phyloP scores from a whole-genome alignment of 1,284 basidiomycete species.

The Flammula alnicola region DNA sequence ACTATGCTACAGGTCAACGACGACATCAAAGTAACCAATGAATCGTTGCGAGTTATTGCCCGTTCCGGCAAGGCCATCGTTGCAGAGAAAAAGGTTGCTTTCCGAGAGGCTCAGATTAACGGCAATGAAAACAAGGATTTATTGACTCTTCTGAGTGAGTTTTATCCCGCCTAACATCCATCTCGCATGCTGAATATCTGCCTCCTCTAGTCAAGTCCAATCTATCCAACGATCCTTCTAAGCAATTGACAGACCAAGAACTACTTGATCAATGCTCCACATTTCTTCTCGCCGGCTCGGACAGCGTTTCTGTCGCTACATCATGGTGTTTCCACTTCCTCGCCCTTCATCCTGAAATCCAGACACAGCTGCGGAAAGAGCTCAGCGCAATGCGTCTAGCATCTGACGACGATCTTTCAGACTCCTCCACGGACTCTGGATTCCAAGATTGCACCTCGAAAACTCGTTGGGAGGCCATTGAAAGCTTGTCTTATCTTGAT shows the following conservation, averaged over 20 bases:
- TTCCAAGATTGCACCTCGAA: constrained; percentile 26
- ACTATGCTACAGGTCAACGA: constrained; percentile 43
- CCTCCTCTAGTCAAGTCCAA: constrained; percentile 51
- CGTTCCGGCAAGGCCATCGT: constrained; percentile 45
- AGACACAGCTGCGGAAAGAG: constrained; percentile 50
- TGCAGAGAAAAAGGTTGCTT: constrained; percentile 42
- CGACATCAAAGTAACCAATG: constrained; percentile 39
- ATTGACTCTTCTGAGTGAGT: constrained; percentile 50
- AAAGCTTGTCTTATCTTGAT: constrained; percentile 56
- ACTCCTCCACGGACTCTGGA: constrained; percentile 26
- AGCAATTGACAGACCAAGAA: constrained; percentile 50
- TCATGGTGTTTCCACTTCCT: constrained; percentile 61
- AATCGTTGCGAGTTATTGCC: constrained; percentile 43
- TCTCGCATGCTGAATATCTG: no score
- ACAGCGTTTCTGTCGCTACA: constrained; percentile 57
- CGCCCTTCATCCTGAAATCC: constrained; percentile 49
- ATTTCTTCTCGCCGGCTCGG: constrained; percentile 57
- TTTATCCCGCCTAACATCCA: no score
- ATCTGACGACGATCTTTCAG: constrained; percentile 24
- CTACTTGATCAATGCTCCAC: constrained; percentile 57
- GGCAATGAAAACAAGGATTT: constrained; percentile 44
- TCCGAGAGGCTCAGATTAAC: constrained; percentile 37
- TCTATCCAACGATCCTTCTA: constrained; percentile 42
- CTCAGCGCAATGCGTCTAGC: constrained; percentile 14
- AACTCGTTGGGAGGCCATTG: constrained; percentile 37